Evolutionary conservation across 2,329 filamentous ascomycete genomes (phyloP).

Genomic region (Exophiala sp.): DNA sequence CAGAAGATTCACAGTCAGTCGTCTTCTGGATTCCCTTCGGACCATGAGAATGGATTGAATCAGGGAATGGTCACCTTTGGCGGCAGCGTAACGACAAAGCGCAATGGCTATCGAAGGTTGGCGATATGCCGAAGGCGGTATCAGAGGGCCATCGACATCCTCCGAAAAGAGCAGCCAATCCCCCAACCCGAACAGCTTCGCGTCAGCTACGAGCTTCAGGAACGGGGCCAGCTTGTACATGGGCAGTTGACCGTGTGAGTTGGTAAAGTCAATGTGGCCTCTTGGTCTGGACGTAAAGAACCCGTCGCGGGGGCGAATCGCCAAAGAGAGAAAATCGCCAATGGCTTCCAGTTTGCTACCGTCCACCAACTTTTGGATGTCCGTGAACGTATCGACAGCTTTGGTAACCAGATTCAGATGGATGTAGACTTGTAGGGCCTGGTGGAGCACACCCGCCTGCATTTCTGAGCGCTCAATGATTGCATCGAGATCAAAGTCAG

Average conservation of each 20-base stretch:
- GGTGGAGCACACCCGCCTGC: constrained; percentile 32
- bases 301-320: constrained; percentile 4
- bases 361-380: constrained; percentile 38
- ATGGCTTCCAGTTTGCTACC: constrained; percentile 35
- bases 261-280: constrained; percentile 18
- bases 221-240: constrained; percentile 41
- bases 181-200: constrained; percentile 45
- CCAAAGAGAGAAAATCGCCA: constrained; percentile 19
- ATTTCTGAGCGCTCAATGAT: constrained; percentile 20
- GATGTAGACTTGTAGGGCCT: constrained; percentile 38
- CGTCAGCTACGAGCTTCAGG: constrained; percentile 46
- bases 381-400: constrained; percentile 23
- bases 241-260: constrained; percentile 28
- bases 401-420: constrained; percentile 22
- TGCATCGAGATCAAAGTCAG: constrained; percentile 12
- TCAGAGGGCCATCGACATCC: constrained; percentile 51
- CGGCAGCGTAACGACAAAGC: constrained; percentile 50
- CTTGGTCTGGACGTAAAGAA: constrained; percentile 15
- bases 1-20: constrained; percentile 22
- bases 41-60: constrained; percentile 9
- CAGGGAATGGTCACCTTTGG: constrained; percentile 39
- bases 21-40: constrained; percentile 1
- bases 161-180: constrained; percentile 49
- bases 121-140: constrained; percentile 42
- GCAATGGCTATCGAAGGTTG: constrained; percentile 47